These are phyloP conservation scores for Immersiella caudata DNA, from an alignment of 495 filamentous ascomycete genomes.

Conservation along the genomic window DNA sequence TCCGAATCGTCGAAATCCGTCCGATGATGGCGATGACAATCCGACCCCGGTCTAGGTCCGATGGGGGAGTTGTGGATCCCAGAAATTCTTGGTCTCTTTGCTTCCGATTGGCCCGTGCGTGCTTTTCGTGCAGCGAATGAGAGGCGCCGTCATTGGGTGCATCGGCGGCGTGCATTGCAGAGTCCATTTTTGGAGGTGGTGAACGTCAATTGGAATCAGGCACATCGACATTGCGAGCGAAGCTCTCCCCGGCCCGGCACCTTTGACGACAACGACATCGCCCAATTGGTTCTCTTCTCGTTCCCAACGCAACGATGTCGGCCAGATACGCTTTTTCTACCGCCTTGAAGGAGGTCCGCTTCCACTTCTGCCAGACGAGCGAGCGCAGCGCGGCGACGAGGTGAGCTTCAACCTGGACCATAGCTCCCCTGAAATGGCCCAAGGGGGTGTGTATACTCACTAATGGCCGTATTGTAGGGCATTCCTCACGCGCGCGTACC, in stretches of 20 bases:
- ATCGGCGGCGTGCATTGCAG: constrained; percentile 1
- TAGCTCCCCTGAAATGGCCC: background rate
- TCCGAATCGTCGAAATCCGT: background rate
- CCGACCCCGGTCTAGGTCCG: constrained; percentile 15
- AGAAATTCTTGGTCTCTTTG: background rate
- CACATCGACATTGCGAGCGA: background rate
- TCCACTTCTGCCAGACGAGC: constrained; percentile 91
- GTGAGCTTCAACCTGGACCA: constrained; percentile 49
- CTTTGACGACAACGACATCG: constrained; percentile 19
- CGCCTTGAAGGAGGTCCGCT: constrained; percentile 90
- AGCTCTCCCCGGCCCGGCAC: constrained; percentile 15
- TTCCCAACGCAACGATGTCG: constrained; percentile 65
- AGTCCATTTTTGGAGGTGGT: constrained; percentile 18
- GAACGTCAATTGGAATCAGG: background rate
- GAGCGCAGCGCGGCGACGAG: constrained; percentile 84
- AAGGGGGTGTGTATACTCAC: constrained; percentile 9
- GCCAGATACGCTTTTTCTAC: constrained; percentile 89
- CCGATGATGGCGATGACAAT: constrained; percentile 17
- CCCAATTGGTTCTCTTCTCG: constrained; percentile 12
- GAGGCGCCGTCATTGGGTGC: background rate
- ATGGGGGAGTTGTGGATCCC: constrained; percentile 10
- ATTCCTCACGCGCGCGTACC: constrained; percentile 90
- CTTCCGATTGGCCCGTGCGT: constrained; percentile 19
- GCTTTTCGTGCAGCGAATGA: constrained; percentile 10
- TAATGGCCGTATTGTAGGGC: constrained; percentile 59